Base-by-base conservation (phyloP, 257 asterid genomes). In the Nicotiana tabacum region DNA sequence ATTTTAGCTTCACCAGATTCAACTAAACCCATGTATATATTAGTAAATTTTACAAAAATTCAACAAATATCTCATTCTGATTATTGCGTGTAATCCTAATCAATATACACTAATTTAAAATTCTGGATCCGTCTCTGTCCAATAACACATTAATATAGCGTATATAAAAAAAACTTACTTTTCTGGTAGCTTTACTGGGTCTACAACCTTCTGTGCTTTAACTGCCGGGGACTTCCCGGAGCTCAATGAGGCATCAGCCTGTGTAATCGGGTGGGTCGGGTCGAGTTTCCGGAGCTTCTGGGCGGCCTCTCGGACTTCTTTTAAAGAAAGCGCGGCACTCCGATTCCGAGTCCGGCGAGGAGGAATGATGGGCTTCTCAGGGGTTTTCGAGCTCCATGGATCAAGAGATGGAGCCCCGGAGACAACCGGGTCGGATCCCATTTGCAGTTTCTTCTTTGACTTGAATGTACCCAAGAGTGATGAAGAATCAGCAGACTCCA, bases 221-320 rank as follows among this genome's bases (percentile, higher is more conserved):
- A 74, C 16, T 17, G 77, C 83, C 3, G 86, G 64, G 53, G 89
- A 82, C 69, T 77, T 81, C 51, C 83, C 80, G 2, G 48, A 39
- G 48, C 48, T 39, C 86, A 35, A 61, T 17, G 55, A 16, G 4
- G 78, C 58, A 4, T 74, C 58, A 0, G 72, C 9, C 85, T 7
- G 48, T 7, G 48, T 0, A 39, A 7, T 39, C 2, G 48, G 60
- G n/a, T 66, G 84, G 27, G 66, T 84, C 69, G 89, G 77, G 18
- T 85, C 86, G 12, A 87, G 76, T 81, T 84, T 90, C 60, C 85
- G 91, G 74, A 91, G 91, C 90, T 83, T 87, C 84, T 81, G 69
- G 24, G 96, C 93, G 13, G 97, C 98, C 81, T 89, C 86, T 77
- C 90, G 86, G 43, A 92, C 80, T 48, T 92, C 93, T 5, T 89